These are phyloP conservation scores for Bretschneidera sinensis DNA, from an alignment of 345 rosid species.

Conservation along the genomic window DNA sequence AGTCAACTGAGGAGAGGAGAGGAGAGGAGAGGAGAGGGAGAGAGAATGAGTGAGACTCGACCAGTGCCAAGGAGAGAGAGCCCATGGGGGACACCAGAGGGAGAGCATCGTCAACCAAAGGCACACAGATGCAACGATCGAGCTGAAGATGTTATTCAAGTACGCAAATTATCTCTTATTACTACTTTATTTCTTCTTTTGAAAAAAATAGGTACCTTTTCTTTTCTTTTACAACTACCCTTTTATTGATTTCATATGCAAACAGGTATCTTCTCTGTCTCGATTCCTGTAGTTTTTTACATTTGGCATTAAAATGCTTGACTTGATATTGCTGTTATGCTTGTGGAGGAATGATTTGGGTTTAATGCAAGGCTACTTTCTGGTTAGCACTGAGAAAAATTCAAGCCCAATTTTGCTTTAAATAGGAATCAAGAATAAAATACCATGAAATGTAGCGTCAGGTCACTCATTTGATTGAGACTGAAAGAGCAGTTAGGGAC, in stretches of 20 bases:
- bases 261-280: too few relatives aligned
- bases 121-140: conserved; percentile 96
- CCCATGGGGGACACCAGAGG: conserved; percentile 83
- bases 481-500: neutral
- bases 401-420: too few relatives aligned
- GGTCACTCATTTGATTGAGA: neutral
- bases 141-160: conserved; percentile 86
- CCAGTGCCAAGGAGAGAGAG: conserved; percentile 93
- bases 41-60: conserved; percentile 70
- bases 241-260: too few relatives aligned
- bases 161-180: conserved; percentile 15
- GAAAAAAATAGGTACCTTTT: neutral
- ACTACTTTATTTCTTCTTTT: neutral
- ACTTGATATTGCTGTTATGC: too few relatives aligned
- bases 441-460: too few relatives aligned
- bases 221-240: neutral
- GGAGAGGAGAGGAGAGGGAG: neutral
- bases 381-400: too few relatives aligned
- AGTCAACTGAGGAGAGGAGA: neutral
- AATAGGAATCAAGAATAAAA: too few relatives aligned
- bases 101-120: conserved; percentile 73
- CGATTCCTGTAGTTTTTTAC: too few relatives aligned
- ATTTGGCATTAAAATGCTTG: too few relatives aligned
- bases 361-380: too few relatives aligned
- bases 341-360: too few relatives aligned